Evolutionary conservation across 768 basidiomycete species (phyloP).

Genomic region (Leccinum subgranulosum): DNA sequence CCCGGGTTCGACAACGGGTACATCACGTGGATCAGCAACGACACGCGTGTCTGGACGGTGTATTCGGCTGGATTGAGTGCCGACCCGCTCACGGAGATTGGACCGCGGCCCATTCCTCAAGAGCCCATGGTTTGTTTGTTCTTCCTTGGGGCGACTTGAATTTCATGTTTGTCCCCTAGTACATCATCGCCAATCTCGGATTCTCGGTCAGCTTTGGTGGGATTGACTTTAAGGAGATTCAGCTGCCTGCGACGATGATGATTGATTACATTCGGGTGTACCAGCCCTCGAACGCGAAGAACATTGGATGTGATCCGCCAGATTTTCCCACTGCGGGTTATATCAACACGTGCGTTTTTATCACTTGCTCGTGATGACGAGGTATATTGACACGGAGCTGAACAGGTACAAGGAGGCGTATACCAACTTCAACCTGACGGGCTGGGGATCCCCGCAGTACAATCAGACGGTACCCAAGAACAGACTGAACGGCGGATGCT

Average conservation of each 20-base stretch:
- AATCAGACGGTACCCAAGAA: slow-evolving; percentile 62
- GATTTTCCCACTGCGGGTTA: slow-evolving; percentile 74
- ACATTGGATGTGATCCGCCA: slow-evolving; percentile 66
- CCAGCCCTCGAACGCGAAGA: slow-evolving; percentile 45
- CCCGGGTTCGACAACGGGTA: slow-evolving; percentile 52
- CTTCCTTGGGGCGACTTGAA: background rate
- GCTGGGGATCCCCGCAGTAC: slow-evolving; percentile 40
- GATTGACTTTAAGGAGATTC: slow-evolving; percentile 55
- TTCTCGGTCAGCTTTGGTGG: slow-evolving; percentile 66
- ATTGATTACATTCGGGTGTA: slow-evolving; percentile 85
- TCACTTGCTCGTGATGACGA: background rate
- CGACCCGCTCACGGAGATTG: slow-evolving; percentile 51
- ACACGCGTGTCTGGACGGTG: slow-evolving; percentile 55
- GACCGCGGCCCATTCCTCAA: slow-evolving; percentile 55
- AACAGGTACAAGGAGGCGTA: slow-evolving; percentile 44
- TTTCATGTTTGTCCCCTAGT: slow-evolving; percentile 35
- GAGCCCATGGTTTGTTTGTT: slow-evolving; percentile 59
- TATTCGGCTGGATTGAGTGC: slow-evolving; percentile 45
- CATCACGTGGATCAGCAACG: slow-evolving; percentile 67
- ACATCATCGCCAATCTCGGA: slow-evolving; percentile 69
- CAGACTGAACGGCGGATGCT: slow-evolving; percentile 33
- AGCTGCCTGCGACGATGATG: slow-evolving; percentile 58
- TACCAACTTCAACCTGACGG: slow-evolving; percentile 42
- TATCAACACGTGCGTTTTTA: slow-evolving; percentile 57
- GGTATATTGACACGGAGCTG: background rate